Evolutionary conservation across 139 green algal species (phyloP), one percentile per base, ranked within the genome.

Genomic region (Axilococcus clingmanii): DNA sequence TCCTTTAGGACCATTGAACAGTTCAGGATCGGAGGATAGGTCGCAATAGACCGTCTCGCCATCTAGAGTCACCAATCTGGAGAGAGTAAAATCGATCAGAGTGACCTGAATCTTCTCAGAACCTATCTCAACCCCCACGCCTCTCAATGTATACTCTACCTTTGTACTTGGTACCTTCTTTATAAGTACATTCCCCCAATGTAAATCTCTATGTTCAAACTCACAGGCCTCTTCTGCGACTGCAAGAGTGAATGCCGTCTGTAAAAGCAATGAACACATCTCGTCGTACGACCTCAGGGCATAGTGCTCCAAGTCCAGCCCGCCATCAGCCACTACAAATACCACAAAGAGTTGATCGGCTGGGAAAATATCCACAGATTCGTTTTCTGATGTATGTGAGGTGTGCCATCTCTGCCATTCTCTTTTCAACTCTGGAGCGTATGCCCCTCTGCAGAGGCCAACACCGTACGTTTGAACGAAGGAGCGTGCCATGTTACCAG

Each of bases 181-280:
- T 34, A 85, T 57, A 7, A 91, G 57, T 23, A 89, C 44, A 71
- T 89, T 93, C 49, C 83, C 81, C 83, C 89, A 96, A 73, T 97
- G 91, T 57, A 99, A 69, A 63, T 99, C 92, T 0, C 92, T 67
- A 78, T 99, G 92, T 75, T 99, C 92, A 75, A 98, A 97, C n/a
- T 77, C 38, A 25, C 77, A 70, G 7, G 72, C 75, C 40, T 82
- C 79, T 67, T 99, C 92, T 0, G 71, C 89, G 14, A 93, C 81
- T 3, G 88, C 88, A 34, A 98, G 61, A 8, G 75, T 61, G 40
- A 94, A 48, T 2, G 69, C 63, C 3, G 77, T 70, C 85, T 96
- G 69, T 14, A 51, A 11, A 36, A 99, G 74, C 16, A 97, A 62
- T 69, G 71, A 81, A 19, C 61, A 55, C 2, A 78, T 69, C 63